phyloP scores from a whole-genome alignment of 2,329 filamentous ascomycete species.

The Penicillium olsonii region DNA sequence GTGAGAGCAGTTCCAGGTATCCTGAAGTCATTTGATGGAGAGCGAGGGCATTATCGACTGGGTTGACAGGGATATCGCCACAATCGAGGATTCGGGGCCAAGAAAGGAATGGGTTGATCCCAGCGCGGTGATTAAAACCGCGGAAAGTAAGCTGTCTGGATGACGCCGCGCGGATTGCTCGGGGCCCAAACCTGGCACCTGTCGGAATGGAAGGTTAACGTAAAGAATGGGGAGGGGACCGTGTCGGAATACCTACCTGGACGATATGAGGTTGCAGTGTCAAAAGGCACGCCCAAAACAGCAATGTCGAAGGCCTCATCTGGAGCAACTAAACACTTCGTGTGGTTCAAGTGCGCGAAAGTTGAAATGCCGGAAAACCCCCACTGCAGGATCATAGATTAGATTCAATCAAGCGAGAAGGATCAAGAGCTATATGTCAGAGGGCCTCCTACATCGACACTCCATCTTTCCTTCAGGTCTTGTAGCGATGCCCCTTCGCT shows the following conservation, averaged over 20 bases:
- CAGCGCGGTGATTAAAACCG: too few species aligned
- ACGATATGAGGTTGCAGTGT: conserved; percentile 82
- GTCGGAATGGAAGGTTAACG: too few species aligned
- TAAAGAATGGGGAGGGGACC: conserved; percentile 83
- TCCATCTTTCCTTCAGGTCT: too few species aligned
- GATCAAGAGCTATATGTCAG: too few species aligned
- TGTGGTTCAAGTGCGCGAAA: conserved; percentile 77
- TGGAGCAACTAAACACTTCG: conserved; percentile 70
- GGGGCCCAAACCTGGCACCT: too few species aligned
- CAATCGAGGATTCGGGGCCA: conserved; percentile 82
- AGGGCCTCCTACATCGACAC: too few species aligned
- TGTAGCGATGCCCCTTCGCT: too few species aligned
- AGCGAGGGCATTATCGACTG: conserved; percentile 80
- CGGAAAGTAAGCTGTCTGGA: too few species aligned
- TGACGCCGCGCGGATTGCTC: too few species aligned
- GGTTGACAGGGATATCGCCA: conserved; percentile 82
- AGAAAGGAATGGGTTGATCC: conserved; percentile 73
- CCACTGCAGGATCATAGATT: too few species aligned
- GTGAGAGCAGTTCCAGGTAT: conserved; percentile 73
- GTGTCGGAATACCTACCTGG: conserved; percentile 84
- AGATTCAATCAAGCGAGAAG: too few species aligned
- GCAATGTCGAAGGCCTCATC: conserved; percentile 79
- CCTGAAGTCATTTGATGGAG: conserved; percentile 84
- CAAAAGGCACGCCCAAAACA: conserved; percentile 84
- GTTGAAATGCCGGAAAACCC: conserved; percentile 89